phyloP scores from a whole-genome alignment of 768 basidiomycete species.

The Symmetrospora coprosmae region DNA sequence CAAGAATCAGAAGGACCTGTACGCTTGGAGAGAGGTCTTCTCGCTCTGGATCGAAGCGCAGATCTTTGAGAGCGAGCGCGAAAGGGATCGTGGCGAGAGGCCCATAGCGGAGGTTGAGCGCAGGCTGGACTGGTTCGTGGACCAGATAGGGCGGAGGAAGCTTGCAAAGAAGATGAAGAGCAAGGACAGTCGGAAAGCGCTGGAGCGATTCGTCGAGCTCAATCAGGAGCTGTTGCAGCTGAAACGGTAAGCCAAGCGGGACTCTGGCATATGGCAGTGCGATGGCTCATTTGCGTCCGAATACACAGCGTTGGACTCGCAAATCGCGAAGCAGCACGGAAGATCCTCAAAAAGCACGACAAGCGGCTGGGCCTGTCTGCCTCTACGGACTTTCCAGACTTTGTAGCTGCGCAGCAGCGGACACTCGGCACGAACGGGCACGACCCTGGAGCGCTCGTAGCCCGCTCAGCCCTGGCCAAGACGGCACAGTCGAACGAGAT shows the following conservation, averaged over 20 bases:
- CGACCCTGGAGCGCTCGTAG: neutral
- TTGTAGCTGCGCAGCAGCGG: conserved; percentile 32
- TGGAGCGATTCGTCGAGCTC: conserved; percentile 58
- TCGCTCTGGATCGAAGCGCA: conserved; percentile 70
- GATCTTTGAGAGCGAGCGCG: conserved; percentile 62
- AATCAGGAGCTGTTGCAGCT: conserved; percentile 66
- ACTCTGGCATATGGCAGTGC: neutral
- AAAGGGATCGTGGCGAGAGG: conserved; percentile 50
- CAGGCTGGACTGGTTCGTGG: conserved; percentile 51
- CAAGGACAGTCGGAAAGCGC: conserved; percentile 47
- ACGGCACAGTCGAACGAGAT: conserved; percentile 35
- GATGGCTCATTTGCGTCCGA: conserved; percentile 37
- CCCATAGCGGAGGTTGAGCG: conserved; percentile 56
- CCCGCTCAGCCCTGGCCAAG: conserved; percentile 5
- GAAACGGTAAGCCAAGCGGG: conserved; percentile 49
- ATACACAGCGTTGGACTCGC: conserved; percentile 42
- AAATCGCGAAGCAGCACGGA: conserved; percentile 75
- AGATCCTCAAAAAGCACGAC: conserved; percentile 67
- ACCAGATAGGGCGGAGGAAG: conserved; percentile 47
- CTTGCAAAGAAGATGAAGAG: conserved; percentile 48
- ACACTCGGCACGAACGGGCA: neutral
- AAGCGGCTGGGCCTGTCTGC: conserved; percentile 70
- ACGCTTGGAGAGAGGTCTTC: conserved; percentile 80
- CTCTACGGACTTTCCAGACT: conserved; percentile 41
- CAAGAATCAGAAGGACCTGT: conserved; percentile 49